phyloP scores from a whole-genome alignment of 345 rosid species.

The Combretum micranthum region DNA sequence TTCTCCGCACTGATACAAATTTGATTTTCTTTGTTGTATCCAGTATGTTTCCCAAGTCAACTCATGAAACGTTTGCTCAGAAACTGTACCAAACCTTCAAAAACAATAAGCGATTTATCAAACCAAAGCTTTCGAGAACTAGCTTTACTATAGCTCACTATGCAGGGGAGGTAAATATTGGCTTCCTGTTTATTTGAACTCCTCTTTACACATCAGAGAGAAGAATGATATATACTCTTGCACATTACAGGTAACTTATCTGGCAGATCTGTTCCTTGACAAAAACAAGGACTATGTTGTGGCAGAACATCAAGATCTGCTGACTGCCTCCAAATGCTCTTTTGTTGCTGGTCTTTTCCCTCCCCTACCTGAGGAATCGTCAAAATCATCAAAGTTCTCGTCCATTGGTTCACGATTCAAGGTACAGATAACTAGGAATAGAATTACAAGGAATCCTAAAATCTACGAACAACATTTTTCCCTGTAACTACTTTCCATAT shows the following conservation, averaged over 20 bases:
- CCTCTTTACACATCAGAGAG: too few relatives aligned
- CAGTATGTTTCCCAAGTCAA: slow-evolving; percentile 99
- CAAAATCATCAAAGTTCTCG: slow-evolving; percentile 94
- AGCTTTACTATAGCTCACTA: slow-evolving; percentile 90
- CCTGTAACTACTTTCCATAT: too few relatives aligned
- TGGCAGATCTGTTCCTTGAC: slow-evolving; percentile 93
- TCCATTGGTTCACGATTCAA: slow-evolving; percentile 97
- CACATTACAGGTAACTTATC: slow-evolving; percentile 66
- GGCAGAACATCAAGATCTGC: slow-evolving; percentile 97
- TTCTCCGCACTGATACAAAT: too few relatives aligned
- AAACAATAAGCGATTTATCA: slow-evolving; percentile 86
- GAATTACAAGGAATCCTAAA: too few relatives aligned
- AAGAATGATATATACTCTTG: too few relatives aligned
- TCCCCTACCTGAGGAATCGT: slow-evolving; percentile 80
- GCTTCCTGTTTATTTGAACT: too few relatives aligned
- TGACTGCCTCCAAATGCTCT: slow-evolving; percentile 67
- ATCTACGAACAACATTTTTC: too few relatives aligned
- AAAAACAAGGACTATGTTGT: slow-evolving; percentile 99
- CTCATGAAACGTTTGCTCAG: slow-evolving; percentile 99
- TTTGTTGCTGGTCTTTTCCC: slow-evolving; percentile 84
- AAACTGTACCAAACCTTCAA: slow-evolving; percentile 97
- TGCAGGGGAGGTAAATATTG: slow-evolving; percentile 88
- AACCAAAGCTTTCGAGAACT: slow-evolving; percentile 98
- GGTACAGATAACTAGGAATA: slow-evolving; percentile 31
- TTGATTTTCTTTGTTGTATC: slow-evolving; percentile 17